These are phyloP conservation scores for Metroxylon sagu DNA, from an alignment of 176 grass and related monocot species.

Conservation along the genomic window DNA sequence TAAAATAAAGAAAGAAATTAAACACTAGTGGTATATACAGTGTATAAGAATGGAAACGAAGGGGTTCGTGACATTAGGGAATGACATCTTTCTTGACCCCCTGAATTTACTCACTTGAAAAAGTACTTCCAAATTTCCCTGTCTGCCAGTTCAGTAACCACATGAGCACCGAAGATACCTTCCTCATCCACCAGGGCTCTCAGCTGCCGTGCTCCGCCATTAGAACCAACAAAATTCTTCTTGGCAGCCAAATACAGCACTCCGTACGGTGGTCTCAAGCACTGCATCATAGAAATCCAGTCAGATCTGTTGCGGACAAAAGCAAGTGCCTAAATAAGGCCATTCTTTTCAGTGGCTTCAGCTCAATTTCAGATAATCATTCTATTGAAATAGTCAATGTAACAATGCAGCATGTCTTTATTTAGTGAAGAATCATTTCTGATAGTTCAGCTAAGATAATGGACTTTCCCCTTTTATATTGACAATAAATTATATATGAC, in stretches of 20 bases:
- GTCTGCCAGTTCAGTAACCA: conserved; percentile 52
- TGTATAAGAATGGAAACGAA: conserved; percentile 15
- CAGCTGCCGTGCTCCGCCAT: conserved; percentile 47
- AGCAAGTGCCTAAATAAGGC: too few relatives aligned
- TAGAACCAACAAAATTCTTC: conserved; percentile 77
- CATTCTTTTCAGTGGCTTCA: too few relatives aligned
- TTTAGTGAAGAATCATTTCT: too few relatives aligned
- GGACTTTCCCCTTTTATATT: too few relatives aligned
- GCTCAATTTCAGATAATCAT: too few relatives aligned
- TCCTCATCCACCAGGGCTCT: conserved; percentile 73
- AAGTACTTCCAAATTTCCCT: conserved; percentile 87
- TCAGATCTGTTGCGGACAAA: neutral
- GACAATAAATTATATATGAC: too few relatives aligned
- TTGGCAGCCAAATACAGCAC: conserved; percentile 68
- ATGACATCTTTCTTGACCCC: conserved; percentile 9
- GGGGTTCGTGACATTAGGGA: conserved; percentile 3
- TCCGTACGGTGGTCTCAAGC: conserved; percentile 76
- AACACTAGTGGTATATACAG: conserved; percentile 31
- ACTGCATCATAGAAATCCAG: conserved; percentile 37
- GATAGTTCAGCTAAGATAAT: too few relatives aligned
- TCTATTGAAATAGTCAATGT: too few relatives aligned
- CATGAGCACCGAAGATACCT: conserved; percentile 56
- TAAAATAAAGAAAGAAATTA: conserved; percentile 58
- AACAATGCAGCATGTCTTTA: too few relatives aligned
- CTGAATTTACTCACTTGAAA: conserved; percentile 47